A percentile compares a stretch with the other conserved stretches of the same genome.
phyloP scores from a whole-genome alignment of 2,329 filamentous ascomycete species.

The Fonsecaea nubica region DNA sequence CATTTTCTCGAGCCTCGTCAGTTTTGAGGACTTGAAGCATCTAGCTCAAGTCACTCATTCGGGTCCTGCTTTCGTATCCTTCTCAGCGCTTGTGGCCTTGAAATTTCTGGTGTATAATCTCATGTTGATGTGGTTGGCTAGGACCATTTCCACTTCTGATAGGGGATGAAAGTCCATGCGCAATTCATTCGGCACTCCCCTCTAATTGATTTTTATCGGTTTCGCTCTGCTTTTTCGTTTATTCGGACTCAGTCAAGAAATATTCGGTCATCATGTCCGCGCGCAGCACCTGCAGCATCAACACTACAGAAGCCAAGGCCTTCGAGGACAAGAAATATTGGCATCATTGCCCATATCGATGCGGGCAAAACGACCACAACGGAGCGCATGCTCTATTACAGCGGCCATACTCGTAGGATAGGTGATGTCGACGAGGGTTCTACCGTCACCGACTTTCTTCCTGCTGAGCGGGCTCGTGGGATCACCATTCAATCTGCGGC shows the following conservation, averaged over 20 bases:
- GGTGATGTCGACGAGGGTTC: constrained; percentile 97
- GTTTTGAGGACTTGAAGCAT: background rate
- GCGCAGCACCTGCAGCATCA: constrained; percentile 5
- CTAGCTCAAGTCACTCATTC: constrained; percentile 7
- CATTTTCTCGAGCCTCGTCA: background rate
- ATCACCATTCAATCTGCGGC: constrained; percentile 98
- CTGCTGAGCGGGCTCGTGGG: constrained; percentile 86
- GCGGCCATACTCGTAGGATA: constrained; percentile 83
- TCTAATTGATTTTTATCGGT: constrained; percentile 24
- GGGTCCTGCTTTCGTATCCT: background rate
- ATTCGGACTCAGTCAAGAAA: background rate
- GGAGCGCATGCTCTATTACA: constrained; percentile 98
- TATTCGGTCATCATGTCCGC: constrained; percentile 24
- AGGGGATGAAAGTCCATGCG: constrained; percentile 35
- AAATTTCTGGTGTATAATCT: background rate
- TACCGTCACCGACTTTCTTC: constrained; percentile 95
- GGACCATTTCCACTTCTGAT: background rate
- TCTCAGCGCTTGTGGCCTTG: background rate
- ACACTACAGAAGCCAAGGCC: constrained; percentile 45
- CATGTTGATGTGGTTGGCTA: background rate
- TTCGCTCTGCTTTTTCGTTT: constrained; percentile 1
- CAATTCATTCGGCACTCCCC: constrained; percentile 28
- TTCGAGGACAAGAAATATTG: constrained; percentile 84
- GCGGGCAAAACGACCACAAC: constrained; percentile 98
- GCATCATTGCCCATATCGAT: constrained; percentile 98